A percentile compares a stretch with the other conserved stretches of the same genome.
phyloP scores from a whole-genome alignment of 148 eudicot species.

The Nyssa sinensis region DNA sequence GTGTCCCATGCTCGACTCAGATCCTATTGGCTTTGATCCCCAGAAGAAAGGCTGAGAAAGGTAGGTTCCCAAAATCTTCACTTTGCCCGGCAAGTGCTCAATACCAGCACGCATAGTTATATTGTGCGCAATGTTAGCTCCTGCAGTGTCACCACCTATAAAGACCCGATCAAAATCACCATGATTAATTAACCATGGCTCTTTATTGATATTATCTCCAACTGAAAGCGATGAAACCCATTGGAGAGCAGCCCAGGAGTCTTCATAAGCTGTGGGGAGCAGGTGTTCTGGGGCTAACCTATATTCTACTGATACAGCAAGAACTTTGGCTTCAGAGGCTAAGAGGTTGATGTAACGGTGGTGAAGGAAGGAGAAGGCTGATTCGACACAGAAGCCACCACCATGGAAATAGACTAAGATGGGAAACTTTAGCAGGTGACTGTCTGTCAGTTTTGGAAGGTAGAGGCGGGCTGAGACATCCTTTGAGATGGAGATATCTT shows the following conservation, averaged over 20 bases:
- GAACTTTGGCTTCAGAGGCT: constrained; percentile 22
- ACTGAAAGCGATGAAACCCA: constrained; percentile 14
- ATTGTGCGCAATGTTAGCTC: constrained; percentile 54
- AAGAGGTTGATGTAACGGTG: constrained; percentile 34
- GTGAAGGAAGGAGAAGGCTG: constrained; percentile 33
- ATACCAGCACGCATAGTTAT: constrained; percentile 34
- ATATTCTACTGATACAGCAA: constrained; percentile 40
- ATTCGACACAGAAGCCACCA: constrained; percentile 42
- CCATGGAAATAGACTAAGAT: constrained; percentile 46
- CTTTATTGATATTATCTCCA: constrained; percentile 1
- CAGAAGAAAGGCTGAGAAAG: constrained; percentile 51
- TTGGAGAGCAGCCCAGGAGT: constrained; percentile 29
- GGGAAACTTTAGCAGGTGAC: constrained; percentile 21
- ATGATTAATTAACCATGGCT: constrained; percentile 34
- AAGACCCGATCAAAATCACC: constrained; percentile 37
- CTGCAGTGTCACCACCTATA: constrained; percentile 58
- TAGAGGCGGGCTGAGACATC: constrained; percentile 32
- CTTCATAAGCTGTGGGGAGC: constrained; percentile 37
- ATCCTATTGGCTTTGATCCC: constrained; percentile 29
- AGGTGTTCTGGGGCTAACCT: constrained; percentile 37
- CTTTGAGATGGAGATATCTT: constrained; percentile 31
- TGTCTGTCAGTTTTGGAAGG: constrained; percentile 27
- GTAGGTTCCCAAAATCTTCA: constrained; percentile 30
- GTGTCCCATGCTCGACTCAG: constrained; percentile 10
- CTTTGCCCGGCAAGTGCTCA: constrained; percentile 20